These are phyloP conservation scores for Hibiscus mutabilis DNA, from an alignment of 345 rosid species.

Conservation along the genomic window DNA sequence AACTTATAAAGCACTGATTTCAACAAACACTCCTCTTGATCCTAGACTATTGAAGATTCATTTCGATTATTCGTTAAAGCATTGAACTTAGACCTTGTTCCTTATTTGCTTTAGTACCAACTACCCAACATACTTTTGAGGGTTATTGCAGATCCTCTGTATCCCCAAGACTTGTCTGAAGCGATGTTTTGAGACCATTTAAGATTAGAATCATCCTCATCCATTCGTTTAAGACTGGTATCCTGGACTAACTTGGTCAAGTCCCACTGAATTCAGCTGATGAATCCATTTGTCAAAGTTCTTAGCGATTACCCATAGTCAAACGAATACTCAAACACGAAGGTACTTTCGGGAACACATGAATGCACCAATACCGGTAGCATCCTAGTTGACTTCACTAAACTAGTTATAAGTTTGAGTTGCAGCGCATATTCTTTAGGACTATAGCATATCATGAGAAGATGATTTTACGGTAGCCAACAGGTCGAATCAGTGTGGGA, in stretches of 20 bases:
- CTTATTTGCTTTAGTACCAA: constrained; percentile 5
- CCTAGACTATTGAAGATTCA: neutral
- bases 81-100: constrained; percentile 8
- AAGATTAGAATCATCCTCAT: neutral
- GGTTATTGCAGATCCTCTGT: constrained; percentile 5
- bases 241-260: neutral
- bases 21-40: neutral
- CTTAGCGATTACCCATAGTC: neutral
- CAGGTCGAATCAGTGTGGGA: neutral
- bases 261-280: neutral
- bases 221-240: neutral
- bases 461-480: too few species aligned
- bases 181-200: neutral
- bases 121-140: constrained; percentile 2
- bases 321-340: neutral
- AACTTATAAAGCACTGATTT: neutral
- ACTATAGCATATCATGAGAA: neutral
- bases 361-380: too few species aligned
- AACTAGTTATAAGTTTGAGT: neutral
- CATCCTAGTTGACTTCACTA: too few species aligned
- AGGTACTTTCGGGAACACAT: neutral
- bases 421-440: neutral
- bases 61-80: neutral
- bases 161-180: neutral
- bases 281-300: neutral